phyloP scores from a whole-genome alignment of 371 early-diverging fungal species.

The Enterospora canceri region DNA sequence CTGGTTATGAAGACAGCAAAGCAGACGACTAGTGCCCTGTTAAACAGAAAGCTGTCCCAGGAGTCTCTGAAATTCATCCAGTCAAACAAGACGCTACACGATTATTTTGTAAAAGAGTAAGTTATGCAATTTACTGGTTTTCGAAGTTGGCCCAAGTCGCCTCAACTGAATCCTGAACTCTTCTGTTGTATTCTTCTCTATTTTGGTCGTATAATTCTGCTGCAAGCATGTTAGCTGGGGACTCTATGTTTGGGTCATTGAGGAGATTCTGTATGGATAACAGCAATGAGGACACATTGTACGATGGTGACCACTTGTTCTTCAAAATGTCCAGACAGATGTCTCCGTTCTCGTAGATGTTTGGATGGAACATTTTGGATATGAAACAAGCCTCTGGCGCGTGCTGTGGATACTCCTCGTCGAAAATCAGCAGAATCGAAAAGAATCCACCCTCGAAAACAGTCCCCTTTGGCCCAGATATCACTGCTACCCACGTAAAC shows the following conservation, averaged over 20 bases:
- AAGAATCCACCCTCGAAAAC: slow-evolving; percentile 98
- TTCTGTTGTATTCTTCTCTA: slow-evolving; percentile 45
- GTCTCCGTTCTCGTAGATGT: slow-evolving; percentile 75
- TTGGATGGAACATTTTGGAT: slow-evolving; percentile 66
- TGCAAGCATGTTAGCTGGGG: slow-evolving; percentile 91
- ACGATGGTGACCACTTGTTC: slow-evolving; percentile 69
- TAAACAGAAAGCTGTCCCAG: too few species aligned
- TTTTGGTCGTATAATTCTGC: slow-evolving; percentile 56
- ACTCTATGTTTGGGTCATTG: slow-evolving; percentile 86
- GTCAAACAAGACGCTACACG: too few species aligned
- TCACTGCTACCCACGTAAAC: slow-evolving; percentile 84
- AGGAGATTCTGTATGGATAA: slow-evolving; percentile 80
- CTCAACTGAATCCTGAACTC: slow-evolving; percentile 27
- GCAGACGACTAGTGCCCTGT: too few species aligned
- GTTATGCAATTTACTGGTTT: neutral
- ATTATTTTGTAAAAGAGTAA: neutral
- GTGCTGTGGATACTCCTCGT: slow-evolving; percentile 62
- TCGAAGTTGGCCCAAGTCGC: neutral
- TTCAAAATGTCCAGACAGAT: slow-evolving; percentile 91
- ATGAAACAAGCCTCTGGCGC: slow-evolving; percentile 71
- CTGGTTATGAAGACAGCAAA: too few species aligned
- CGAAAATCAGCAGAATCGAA: slow-evolving; percentile 61
- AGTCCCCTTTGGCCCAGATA: slow-evolving; percentile 88
- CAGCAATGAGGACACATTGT: slow-evolving; percentile 85
- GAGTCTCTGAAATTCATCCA: too few species aligned